Conservation (phyloP, 805 yeast genomes). For the Kluyveromyces siamensis region DNA sequence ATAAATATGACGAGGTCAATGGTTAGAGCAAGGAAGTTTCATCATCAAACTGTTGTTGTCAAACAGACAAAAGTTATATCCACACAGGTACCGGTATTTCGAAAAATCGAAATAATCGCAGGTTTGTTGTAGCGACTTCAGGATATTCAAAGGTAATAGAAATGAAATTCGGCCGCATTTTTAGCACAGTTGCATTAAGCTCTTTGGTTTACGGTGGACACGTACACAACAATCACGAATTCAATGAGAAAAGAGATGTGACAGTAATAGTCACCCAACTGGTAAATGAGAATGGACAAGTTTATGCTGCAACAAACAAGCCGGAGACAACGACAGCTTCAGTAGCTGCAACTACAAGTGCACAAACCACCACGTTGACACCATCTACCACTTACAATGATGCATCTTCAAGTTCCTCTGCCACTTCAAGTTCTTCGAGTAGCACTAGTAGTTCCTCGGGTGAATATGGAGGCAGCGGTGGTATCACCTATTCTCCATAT, state of each 20-base stretch:
- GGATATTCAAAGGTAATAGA: no score
- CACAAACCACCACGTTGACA: slow-evolving; percentile 5
- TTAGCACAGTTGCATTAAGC: not conserved
- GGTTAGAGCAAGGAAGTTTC: no score
- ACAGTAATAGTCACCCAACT: not conserved
- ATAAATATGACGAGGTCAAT: no score
- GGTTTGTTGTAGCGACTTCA: no score
- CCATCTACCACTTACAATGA: slow-evolving; percentile 8
- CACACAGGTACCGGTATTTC: no score
- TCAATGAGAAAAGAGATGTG: slow-evolving; percentile 1
- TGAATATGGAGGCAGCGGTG: slow-evolving; percentile 5
- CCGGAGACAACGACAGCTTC: not conserved
- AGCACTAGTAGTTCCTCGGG: slow-evolving; percentile 46
- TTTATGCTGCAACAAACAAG: not conserved
- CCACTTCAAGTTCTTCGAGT: slow-evolving; percentile 14
- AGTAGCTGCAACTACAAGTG: not conserved
- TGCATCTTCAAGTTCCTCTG: slow-evolving; percentile 15
- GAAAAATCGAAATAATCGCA: no score
- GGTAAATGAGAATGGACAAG: not conserved
- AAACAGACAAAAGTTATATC: no score
- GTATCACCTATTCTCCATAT: slow-evolving; percentile 54
- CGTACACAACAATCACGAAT: not conserved
- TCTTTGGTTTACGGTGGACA: not conserved
- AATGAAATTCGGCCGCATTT: not conserved
- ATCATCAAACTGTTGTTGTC: no score